Evolutionary conservation across 2,329 filamentous ascomycete species (phyloP).

Genomic region (Xylariaceae sp.): DNA sequence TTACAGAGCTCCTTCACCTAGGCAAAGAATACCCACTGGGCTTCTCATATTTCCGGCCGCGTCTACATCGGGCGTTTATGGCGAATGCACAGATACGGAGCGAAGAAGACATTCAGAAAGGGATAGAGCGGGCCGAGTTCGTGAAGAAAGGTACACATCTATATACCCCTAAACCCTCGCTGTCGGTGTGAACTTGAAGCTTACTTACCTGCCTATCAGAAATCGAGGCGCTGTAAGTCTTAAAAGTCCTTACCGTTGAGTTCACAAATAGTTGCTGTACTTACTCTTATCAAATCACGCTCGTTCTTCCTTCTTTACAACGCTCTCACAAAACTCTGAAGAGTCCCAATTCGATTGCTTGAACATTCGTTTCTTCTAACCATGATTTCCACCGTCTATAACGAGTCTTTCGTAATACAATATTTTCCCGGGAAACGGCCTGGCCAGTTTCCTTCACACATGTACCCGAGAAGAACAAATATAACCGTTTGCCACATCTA

Average conservation of each 20-base stretch:
- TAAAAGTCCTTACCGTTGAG: neutral
- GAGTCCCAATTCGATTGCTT: neutral
- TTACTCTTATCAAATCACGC: neutral
- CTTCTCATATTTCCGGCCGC: conserved; percentile 78
- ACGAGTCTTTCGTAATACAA: conserved; percentile 3
- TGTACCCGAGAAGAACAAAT: conserved; percentile 4
- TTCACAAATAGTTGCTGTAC: too few relatives aligned
- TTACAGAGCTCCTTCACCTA: conserved; percentile 79
- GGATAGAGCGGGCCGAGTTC: conserved; percentile 80
- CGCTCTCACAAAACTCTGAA: neutral
- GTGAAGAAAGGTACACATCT: conserved; percentile 78
- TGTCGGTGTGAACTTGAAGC: neutral
- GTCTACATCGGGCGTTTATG: conserved; percentile 85
- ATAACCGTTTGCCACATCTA: conserved; percentile 10
- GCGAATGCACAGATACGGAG: conserved; percentile 74
- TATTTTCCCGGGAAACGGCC: neutral
- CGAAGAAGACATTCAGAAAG: conserved; percentile 76
- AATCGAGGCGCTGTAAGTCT: conserved; percentile 87
- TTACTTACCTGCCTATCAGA: conserved; percentile 57
- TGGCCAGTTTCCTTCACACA: neutral
- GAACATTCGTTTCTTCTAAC: conserved; percentile 10
- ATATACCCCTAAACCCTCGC: neutral
- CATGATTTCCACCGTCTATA: conserved; percentile 18
- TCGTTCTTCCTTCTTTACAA: neutral
- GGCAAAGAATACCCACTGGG: conserved; percentile 88